Base-by-base conservation (phyloP, 805 yeast species). In the Yamadazyma scolyti region DNA sequence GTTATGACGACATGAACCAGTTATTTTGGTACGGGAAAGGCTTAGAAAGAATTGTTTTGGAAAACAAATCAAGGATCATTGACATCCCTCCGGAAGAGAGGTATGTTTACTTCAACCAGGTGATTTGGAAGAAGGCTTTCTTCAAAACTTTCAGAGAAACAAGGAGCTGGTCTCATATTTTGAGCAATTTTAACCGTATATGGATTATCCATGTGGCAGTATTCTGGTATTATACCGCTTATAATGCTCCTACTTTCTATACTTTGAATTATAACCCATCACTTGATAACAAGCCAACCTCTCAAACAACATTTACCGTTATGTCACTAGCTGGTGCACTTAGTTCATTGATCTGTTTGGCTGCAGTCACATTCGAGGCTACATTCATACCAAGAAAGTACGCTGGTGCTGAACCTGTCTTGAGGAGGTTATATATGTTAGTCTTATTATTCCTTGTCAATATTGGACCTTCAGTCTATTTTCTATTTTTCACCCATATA, bases 1-100 rank as follows among this genome's bases (percentile, higher is more conserved):
- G 96, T 0, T 87, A 87, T 54, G 96, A 87, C 59, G 96, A 87
- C 54, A 78, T 87, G 54, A 87, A 87, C 50, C 96, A 87, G 48
- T 61, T 82, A 22, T 87, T 87, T 49, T 87, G 96, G 96, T 78
- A 82, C 44, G 68, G 77, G 3, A 71, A 76, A 39, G 87, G 93
- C 0, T 61, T 87, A 31, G 76, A 75, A 39, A 68, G 69, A 30
- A 67, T 87, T 12, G 56, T 58, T 2, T 50, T 82, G 19, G 46
- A 56, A 3, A 68, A 67, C 25, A 63, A 70, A 6, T 66, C 65
- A 27, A 56, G 56, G 25, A 50, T 84, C 15, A 71, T 84, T 55
- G 75, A 73, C 37, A 49, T 73, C 20, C 73, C 75, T 2, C 63
- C 76, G 0, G 51, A 60, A 13, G 77, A 79, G 33, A 63, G 96